phyloP scores from a whole-genome alignment of 2,329 filamentous ascomycete genomes.

The Magnaporthiopsis rhizophila region DNA sequence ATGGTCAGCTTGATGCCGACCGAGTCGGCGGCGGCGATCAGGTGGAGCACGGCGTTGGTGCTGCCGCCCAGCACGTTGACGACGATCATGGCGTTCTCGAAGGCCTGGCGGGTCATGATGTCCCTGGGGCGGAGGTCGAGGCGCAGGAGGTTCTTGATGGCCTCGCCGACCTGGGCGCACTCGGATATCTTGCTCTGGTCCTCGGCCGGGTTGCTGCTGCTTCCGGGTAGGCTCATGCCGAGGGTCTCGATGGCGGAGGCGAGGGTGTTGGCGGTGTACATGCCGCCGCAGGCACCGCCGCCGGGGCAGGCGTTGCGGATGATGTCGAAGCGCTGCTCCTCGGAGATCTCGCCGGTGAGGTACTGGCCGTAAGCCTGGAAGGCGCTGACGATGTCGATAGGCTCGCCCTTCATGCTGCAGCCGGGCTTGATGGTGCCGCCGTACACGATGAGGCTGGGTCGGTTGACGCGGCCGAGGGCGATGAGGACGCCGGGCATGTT shows the following conservation, averaged over 20 bases:
- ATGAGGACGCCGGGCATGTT: slow-evolving; percentile 94
- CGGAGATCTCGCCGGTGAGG: slow-evolving; percentile 81
- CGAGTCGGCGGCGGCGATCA: slow-evolving; percentile 76
- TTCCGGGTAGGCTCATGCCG: slow-evolving; percentile 74
- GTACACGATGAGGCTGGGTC: slow-evolving; percentile 92
- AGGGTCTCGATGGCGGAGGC: slow-evolving; percentile 65
- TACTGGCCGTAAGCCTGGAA: slow-evolving; percentile 98
- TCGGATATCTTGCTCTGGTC: slow-evolving; percentile 63
- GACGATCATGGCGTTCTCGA: slow-evolving; percentile 79
- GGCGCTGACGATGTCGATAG: slow-evolving; percentile 90
- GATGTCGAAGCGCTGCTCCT: slow-evolving; percentile 88
- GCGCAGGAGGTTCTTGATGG: slow-evolving; percentile 65
- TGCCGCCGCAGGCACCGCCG: slow-evolving; percentile 76
- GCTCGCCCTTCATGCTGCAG: slow-evolving; percentile 65
- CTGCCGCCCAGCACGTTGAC: slow-evolving; percentile 78
- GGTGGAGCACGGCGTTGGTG: slow-evolving; percentile 77
- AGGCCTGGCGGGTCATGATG: slow-evolving; percentile 71
- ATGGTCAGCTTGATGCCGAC: slow-evolving; percentile 76
- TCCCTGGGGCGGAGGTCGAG: slow-evolving; percentile 72
- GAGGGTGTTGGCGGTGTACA: slow-evolving; percentile 76
- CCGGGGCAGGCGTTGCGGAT: slow-evolving; percentile 87
- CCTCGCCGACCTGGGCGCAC: slow-evolving; percentile 62
- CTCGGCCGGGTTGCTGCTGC: slow-evolving; percentile 72
- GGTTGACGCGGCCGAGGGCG: slow-evolving; percentile 84
- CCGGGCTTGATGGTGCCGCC: slow-evolving; percentile 88